These are phyloP conservation scores for Xerocomellus chrysenteron DNA, from an alignment of 768 basidiomycete species.

Conservation along the genomic window DNA sequence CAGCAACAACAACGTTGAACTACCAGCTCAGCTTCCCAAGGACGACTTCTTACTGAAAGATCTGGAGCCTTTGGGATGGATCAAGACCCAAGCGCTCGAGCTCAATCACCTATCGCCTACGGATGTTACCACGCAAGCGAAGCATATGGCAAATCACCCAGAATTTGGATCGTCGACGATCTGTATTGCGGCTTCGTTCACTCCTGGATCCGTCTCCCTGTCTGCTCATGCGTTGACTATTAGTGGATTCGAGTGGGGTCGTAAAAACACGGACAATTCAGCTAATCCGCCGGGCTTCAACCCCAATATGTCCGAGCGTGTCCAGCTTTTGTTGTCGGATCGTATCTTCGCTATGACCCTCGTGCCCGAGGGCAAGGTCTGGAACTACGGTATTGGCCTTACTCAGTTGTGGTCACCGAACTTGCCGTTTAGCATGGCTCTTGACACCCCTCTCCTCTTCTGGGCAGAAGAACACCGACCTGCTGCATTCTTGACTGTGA, in stretches of 20 bases:
- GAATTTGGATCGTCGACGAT: slow-evolving; percentile 95
- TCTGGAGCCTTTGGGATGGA: slow-evolving; percentile 92
- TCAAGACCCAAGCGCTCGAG: slow-evolving; percentile 95
- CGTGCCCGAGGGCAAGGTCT: slow-evolving; percentile 90
- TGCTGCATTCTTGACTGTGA: slow-evolving; percentile 87
- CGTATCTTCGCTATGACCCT: slow-evolving; percentile 95
- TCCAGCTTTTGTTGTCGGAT: slow-evolving; percentile 90
- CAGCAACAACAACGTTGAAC: slow-evolving; percentile 90
- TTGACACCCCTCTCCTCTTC: slow-evolving; percentile 93
- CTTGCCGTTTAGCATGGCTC: slow-evolving; percentile 75
- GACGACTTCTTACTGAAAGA: slow-evolving; percentile 96
- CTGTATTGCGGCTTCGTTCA: slow-evolving; percentile 93
- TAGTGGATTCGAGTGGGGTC: slow-evolving; percentile 96
- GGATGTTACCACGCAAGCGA: slow-evolving; percentile 93
- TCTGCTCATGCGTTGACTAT: slow-evolving; percentile 90
- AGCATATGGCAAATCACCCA: slow-evolving; percentile 94
- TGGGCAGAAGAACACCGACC: slow-evolving; percentile 97
- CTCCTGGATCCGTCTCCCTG: slow-evolving; percentile 94
- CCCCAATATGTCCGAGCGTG: slow-evolving; percentile 97
- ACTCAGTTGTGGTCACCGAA: slow-evolving; percentile 89
- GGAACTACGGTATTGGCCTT: slow-evolving; percentile 95
- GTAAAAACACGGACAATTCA: slow-evolving; percentile 87
- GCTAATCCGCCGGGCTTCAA: slow-evolving; percentile 91
- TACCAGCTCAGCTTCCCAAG: slow-evolving; percentile 86
- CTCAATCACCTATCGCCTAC: slow-evolving; percentile 88